Evolutionary conservation across 208 protist species (phyloP).

Genomic region (Trypanosoma melophagium): DNA sequence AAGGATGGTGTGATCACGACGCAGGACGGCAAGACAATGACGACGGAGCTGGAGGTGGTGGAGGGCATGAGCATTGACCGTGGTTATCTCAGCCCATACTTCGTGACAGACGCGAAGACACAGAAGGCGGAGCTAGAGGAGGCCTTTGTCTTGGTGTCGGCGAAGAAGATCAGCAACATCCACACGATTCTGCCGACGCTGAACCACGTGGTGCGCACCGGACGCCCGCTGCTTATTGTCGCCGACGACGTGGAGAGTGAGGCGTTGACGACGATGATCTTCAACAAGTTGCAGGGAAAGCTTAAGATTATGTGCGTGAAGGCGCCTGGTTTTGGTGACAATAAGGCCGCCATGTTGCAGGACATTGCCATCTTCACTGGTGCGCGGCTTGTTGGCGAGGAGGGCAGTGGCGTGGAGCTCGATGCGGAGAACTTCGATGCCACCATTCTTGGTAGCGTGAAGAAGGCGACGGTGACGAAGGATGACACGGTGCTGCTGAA

Average conservation of each 20-base stretch:
- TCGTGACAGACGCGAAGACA: slow-evolving; percentile 98
- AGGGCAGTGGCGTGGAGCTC: slow-evolving; percentile 88
- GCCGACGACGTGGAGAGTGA: slow-evolving; percentile 90
- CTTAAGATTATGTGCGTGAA: slow-evolving; percentile 92
- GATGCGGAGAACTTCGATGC: slow-evolving; percentile 90
- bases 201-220: slow-evolving; percentile 83
- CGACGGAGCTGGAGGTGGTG: slow-evolving; percentile 98
- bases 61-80: slow-evolving; percentile 99
- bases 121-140: slow-evolving; percentile 97
- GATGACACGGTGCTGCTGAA: slow-evolving; percentile 99
- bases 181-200: slow-evolving; percentile 75
- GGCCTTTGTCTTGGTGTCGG: slow-evolving; percentile 92
- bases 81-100: slow-evolving; percentile 99
- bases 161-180: slow-evolving; percentile 78
- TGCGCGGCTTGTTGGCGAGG: slow-evolving; percentile 93
- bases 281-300: slow-evolving; percentile 89
- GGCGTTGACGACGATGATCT: slow-evolving; percentile 94
- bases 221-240: slow-evolving; percentile 86
- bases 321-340: slow-evolving; percentile 99
- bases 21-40: slow-evolving; percentile 98
- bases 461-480: slow-evolving; percentile 94
- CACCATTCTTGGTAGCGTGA: slow-evolving; percentile 70
- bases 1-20: slow-evolving; percentile 99
- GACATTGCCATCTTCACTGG: slow-evolving; percentile 99
- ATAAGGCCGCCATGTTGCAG: slow-evolving; percentile 97